These are phyloP conservation scores for Pseudogymnoascus sp. DNA, from an alignment of 2,329 filamentous ascomycete genomes.

Conservation along the genomic window DNA sequence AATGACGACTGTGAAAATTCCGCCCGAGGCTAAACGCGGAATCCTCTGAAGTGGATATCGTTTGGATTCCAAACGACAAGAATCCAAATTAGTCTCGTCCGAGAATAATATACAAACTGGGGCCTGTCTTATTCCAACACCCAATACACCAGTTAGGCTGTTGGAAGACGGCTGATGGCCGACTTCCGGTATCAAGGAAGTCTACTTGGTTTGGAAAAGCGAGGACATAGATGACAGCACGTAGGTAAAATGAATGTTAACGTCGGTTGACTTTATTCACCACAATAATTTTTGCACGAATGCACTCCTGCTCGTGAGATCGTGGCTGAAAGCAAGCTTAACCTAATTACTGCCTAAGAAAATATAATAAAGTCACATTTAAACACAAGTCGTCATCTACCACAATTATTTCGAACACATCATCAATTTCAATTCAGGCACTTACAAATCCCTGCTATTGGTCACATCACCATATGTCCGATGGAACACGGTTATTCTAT, in stretches of 20 bases:
- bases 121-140: not conserved
- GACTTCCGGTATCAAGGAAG: not conserved
- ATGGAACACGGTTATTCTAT: not conserved
- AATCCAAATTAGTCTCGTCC: not conserved
- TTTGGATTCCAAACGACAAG: not conserved
- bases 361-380: not conserved
- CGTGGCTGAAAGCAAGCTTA: not conserved
- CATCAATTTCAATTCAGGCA: not conserved
- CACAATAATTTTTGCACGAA: not conserved
- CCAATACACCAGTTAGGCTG: not conserved
- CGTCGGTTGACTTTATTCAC: not conserved
- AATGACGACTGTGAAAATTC: not conserved
- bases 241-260: not conserved
- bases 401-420: not conserved
- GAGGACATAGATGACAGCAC: not conserved
- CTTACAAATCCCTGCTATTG: not conserved
- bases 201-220: not conserved
- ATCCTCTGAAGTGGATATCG: not conserved
- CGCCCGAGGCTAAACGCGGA: too few species aligned
- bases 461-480: not conserved
- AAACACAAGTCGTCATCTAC: not conserved
- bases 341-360: not conserved
- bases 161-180: not conserved
- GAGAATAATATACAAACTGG: not conserved
- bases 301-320: not conserved